A percentile compares a stretch with the other conserved stretches of the same genome.
phyloP scores from a whole-genome alignment of 2,329 filamentous ascomycete genomes.

The Leptodontidium sp. region DNA sequence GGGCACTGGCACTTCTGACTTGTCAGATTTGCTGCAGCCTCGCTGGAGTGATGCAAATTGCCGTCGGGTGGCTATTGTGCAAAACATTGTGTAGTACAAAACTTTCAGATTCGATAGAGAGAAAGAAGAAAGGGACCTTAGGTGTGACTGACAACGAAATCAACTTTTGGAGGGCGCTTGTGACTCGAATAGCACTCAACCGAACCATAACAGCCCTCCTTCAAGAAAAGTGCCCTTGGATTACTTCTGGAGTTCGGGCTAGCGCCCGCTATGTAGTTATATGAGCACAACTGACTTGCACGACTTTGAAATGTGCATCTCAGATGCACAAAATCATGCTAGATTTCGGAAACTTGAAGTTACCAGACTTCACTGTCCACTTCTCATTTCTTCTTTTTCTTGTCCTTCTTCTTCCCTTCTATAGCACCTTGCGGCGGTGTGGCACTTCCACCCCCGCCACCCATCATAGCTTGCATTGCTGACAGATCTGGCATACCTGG shows the following conservation, averaged over 20 bases:
- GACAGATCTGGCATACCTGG: conserved; percentile 52
- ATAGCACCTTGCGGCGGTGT: conserved; percentile 34
- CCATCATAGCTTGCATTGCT: conserved; percentile 62
- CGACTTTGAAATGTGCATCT: neutral
- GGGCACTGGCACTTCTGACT: neutral
- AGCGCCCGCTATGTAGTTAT: conserved; percentile 15
- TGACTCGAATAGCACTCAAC: neutral
- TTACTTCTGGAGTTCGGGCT: neutral
- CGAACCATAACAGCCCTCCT: neutral
- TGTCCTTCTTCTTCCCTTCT: conserved; percentile 56
- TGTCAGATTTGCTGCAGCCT: conserved; percentile 9
- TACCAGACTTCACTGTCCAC: neutral
- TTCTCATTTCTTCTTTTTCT: conserved; percentile 41
- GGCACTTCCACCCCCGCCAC: conserved; percentile 45
- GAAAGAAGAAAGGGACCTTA: too few species aligned
- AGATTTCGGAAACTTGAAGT: neutral
- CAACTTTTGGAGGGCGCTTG: neutral
- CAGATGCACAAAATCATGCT: neutral
- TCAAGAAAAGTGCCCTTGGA: neutral
- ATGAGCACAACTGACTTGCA: neutral
- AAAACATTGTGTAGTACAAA: neutral
- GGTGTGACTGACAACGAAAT: neutral
- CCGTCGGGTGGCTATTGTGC: neutral
- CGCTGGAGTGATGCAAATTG: neutral
- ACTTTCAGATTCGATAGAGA: neutral